Base-by-base conservation (phyloP, 1,284 basidiomycete genomes). In the Cutaneotrichosporon cavernicola region DNA sequence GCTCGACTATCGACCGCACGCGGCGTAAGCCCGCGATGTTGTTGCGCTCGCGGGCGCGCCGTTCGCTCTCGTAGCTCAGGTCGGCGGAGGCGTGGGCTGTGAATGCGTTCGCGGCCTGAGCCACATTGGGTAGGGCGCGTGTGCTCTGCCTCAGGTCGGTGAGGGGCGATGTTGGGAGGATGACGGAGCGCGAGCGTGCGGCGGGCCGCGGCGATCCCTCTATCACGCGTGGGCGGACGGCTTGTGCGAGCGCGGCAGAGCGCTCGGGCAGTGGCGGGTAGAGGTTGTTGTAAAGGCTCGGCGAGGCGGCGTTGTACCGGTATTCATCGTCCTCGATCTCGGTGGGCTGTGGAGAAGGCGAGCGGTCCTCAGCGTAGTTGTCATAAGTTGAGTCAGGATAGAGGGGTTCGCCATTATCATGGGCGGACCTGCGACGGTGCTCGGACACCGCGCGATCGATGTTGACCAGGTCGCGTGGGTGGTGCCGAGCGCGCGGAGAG, bases 21-120 rank as follows among this genome's bases (percentile, higher is more conserved):
- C 66, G 63, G 16, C 63, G 43, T 14, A 65, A 32, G 7, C 32
- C 51, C 9, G n/a, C 10, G 14, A 68, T 30, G 1, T 11, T 13
- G 34, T 21, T 31, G 56, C 58, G 60, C 52, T 68, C 66, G 21
- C 52, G 30, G 43, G 56, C 58, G 30, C 66, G 58, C 21, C 66
- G 61, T 36, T 47, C 56, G 22, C 38, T 50, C 47, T 58, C 58
- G 46, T 56, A 68, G 16, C 50, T 50, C 43, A 64, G 50, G 55
- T 67, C 66, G 9, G 59, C 46, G n/a, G 38, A 31, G 30, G 53
- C 26, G 30, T 61, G 52, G 6, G 56, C 63, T 13, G 62, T 61
- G 31, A 53, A 64, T 11, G 58, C 56, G n/a, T 46, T 50, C 13
- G 36, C 36, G 11, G 36, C 38, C 6, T 21, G n/a, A 4, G 55